Conservation (phyloP, 345 rosid species). For the Corchorus olitorius region DNA sequence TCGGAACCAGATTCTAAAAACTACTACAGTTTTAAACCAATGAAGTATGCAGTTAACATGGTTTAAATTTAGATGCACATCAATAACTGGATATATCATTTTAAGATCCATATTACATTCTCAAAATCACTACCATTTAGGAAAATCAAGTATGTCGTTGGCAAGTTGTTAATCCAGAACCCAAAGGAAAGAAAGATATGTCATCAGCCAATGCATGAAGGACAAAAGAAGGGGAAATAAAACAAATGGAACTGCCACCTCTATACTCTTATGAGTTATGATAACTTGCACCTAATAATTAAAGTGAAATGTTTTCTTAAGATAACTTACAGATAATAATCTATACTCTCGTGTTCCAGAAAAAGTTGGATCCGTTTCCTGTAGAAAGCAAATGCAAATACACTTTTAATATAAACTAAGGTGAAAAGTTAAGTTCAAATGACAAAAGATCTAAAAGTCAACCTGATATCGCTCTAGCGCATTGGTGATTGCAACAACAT, state of each 20-base stretch:
- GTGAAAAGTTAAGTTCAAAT: neutral
- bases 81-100: neutral
- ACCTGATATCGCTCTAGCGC: conserved; percentile 97
- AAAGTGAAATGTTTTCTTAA: conserved; percentile 3
- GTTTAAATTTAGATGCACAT: neutral
- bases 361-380: conserved; percentile 97
- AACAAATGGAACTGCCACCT: neutral
- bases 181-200: neutral
- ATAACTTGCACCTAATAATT: neutral
- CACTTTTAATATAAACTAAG: conserved; percentile 13
- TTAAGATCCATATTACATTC: neutral
- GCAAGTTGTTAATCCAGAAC: neutral
- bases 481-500: conserved; percentile 80
- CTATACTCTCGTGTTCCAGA: conserved; percentile 89
- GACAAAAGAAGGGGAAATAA: neutral
- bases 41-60: neutral
- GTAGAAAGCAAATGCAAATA: conserved; percentile 30
- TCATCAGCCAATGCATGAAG: neutral
- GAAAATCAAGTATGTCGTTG: neutral
- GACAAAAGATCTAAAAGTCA: conserved; percentile 25
- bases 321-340: conserved; percentile 56
- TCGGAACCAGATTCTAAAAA: neutral
- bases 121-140: neutral
- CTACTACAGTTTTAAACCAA: neutral
- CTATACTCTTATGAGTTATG: too few species aligned